Base-by-base conservation (phyloP, 192 early-diverging fungal species). In the Gaertneriomyces sp. region DNA sequence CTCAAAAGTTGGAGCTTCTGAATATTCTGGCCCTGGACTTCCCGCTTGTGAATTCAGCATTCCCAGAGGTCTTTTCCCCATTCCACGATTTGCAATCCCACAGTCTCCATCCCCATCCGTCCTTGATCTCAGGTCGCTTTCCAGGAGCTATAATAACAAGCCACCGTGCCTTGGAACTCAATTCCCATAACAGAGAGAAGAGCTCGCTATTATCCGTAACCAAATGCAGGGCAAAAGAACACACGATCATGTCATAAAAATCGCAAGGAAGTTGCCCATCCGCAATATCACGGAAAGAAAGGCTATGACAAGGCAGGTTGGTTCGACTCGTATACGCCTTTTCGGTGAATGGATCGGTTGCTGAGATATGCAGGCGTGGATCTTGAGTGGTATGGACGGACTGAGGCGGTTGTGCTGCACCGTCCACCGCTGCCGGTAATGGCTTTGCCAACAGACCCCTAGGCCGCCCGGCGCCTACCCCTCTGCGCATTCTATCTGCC, bases 251-350 rank as follows among this genome's bases (percentile, higher is more conserved):
- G 58, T 14, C 33, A 58, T 50, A 68, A 5, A n/a, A 9, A 5
- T 39, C 14, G 53, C 53, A 43, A 8, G 52, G n/a, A 8, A 68
- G 43, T 6, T 16, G 9, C 5, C 66, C 66, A 8, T 68, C n/a
- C 43, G 66, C n/a, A 47, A 68, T 68, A n/a, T 68, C 66, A 25
- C 16, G 12, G 39, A 68, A 68, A 49, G 57, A 60, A 3, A 68
- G 57, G 2, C 57, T 49, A 45, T 45, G 64, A 41, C 52, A 57
- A 20, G 64, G 64, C 16, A n/a, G 55, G n/a, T 16, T 17, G 25
- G 52, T 66, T 6, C 47, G 61, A 11, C 49, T 16, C 2, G 39
- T 55, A 53, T 58, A 66, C 14, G 64, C 64, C 14, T 53, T 20
- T 14, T 12, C 11, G 0, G 64, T 66, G 44, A 40, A 66, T 3